Evolutionary conservation across 2,329 filamentous ascomycete genomes (phyloP).

Genomic region (Colletotrichum sp.): DNA sequence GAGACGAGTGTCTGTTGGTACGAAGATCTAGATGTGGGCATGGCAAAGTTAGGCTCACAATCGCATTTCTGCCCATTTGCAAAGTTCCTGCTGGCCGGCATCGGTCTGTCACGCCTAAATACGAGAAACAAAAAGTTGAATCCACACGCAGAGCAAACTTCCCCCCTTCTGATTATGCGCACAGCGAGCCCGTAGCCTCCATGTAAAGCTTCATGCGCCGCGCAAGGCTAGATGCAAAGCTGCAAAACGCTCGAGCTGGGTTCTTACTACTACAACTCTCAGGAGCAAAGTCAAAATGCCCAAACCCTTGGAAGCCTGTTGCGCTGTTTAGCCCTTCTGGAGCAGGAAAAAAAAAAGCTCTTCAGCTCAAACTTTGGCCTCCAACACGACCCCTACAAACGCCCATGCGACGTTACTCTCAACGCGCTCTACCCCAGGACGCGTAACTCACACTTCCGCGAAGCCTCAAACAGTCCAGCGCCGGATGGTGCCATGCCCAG

Average conservation of each 20-base stretch:
- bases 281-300: background rate
- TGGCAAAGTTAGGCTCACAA: background rate
- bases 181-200: background rate
- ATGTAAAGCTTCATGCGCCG: background rate
- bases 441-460: conserved; percentile 4
- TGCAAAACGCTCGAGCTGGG: background rate
- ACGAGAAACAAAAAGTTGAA: background rate
- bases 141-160: background rate
- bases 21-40: background rate
- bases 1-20: background rate
- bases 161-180: background rate
- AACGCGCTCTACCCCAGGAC: background rate
- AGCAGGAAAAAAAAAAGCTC: background rate
- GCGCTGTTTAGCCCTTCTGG: background rate
- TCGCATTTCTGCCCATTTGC: background rate
- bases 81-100: background rate
- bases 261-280: background rate
- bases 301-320: background rate
- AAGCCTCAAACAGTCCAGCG: conserved; percentile 9
- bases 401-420: background rate
- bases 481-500: background rate
- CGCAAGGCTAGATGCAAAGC: background rate
- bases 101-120: background rate
- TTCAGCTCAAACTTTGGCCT: background rate
- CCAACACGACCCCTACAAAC: background rate